Percentiles rank a stretch among this genome's conserved stretches.
phyloP scores from a whole-genome alignment of 2,329 filamentous ascomycete species.

The Scedosporium dehoogii region DNA sequence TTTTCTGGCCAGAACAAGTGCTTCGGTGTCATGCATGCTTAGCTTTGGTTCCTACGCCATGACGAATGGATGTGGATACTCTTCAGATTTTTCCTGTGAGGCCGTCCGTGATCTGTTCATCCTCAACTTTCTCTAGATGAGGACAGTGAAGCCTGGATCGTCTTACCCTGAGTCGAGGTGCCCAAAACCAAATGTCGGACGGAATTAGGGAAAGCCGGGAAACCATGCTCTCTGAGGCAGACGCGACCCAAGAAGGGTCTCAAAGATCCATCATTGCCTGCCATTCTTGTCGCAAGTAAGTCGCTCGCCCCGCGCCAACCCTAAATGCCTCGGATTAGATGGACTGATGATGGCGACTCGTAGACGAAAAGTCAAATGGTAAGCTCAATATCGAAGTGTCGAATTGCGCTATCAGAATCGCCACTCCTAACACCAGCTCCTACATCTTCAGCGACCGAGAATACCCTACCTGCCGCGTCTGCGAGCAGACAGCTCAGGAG shows the following conservation, averaged over 20 bases:
- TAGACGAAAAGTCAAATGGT: slow-evolving; percentile 17
- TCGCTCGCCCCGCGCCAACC: not conserved
- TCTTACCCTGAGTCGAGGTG: too few relatives aligned
- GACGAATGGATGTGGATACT: too few relatives aligned
- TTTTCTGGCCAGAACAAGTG: too few relatives aligned
- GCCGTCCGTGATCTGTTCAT: too few relatives aligned
- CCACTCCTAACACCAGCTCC: not conserved
- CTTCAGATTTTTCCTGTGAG: too few relatives aligned
- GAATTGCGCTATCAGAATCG: not conserved
- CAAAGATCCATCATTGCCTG: not conserved
- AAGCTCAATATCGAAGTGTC: not conserved
- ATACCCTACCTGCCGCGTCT: slow-evolving; percentile 14
- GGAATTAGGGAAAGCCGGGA: too few relatives aligned
- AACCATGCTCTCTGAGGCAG: not conserved
- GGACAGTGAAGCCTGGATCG: too few relatives aligned
- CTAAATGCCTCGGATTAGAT: not conserved
- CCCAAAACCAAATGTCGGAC: too few relatives aligned
- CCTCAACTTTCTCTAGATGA: too few relatives aligned
- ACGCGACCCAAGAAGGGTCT: not conserved
- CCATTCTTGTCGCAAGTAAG: slow-evolving; percentile 3
- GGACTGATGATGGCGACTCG: not conserved
- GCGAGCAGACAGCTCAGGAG: slow-evolving; percentile 11
- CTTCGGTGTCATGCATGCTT: too few relatives aligned
- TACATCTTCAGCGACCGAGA: slow-evolving; percentile 12
- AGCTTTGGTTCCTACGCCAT: too few relatives aligned